Base-by-base conservation (phyloP, 805 yeast species). In the Suhomyces kilbournensis region DNA sequence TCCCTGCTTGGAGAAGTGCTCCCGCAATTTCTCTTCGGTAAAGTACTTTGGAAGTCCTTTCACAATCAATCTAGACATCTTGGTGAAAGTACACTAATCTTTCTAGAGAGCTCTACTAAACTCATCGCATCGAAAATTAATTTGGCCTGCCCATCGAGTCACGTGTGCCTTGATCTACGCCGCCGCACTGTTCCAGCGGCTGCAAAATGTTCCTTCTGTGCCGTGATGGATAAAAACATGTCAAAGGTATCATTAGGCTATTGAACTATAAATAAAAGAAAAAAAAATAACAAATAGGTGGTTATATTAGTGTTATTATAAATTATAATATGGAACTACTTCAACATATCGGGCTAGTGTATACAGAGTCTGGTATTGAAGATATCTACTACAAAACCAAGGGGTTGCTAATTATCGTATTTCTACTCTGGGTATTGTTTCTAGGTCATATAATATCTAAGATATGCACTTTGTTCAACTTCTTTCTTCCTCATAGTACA, bases 21-120 rank as follows among this genome's bases (percentile, higher is more conserved):
- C 80, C 56, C 77, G 77, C 51, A 93, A 71, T 56, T 85, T 82
- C 2, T 82, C 90, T 66, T 93, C 97, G 0, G 85, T 81, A 54
- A 83, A 78, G 65, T 88, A 88, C 57, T 76, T 74, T 7, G 98
- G 98, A 48, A 93, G 77, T 44, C 96, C 94, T 67, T 90, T 93
- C 6, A 93, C 96, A 60, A 93, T 93, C 49, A 93, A 80, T 71
- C 98, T 88, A 19, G 98, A 92, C 88, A 83, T 83, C 57, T 47
- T 61, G 45, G 22, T n/a, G n/a, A 22, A 4, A 22, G 25, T 19
- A 3, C 28, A 26, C 28, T 26, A 9, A 10, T 26, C 10, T 26
- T 26, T 26, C 28, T 10, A 26, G 3, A 26, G 28, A 26, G 28
- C 15, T 50, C 17, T 38, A n/a, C 15, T 9, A 3, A 49, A 38